Percentiles rank a stretch among this genome's conserved stretches.
These are phyloP conservation scores for Starmerella powellii DNA, from an alignment of 805 yeast species.

Conservation along the genomic window DNA sequence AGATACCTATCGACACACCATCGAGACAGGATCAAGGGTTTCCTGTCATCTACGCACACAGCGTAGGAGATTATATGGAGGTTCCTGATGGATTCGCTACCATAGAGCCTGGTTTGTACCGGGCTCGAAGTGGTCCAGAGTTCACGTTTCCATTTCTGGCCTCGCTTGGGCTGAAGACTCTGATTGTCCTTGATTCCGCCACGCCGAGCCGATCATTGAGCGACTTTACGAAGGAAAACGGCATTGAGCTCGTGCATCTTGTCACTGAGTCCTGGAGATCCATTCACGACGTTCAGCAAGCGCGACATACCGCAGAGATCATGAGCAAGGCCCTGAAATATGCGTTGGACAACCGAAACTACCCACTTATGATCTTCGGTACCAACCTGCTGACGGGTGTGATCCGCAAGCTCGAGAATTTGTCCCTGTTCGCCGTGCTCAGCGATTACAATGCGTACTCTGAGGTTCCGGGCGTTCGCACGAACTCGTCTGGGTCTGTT, in stretches of 20 bases:
- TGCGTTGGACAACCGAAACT: conserved; percentile 47
- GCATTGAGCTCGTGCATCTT: conserved; percentile 28
- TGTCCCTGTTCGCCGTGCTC: conserved; percentile 76
- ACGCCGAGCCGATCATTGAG: conserved; percentile 63
- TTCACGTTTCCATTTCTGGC: conserved; percentile 51
- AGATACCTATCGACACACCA: no score
- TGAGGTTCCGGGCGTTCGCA: conserved; percentile 40
- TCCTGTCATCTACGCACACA: not conserved
- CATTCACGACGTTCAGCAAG: conserved; percentile 15
- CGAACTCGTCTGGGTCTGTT: conserved; percentile 63
- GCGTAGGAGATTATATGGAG: conserved; percentile 10
- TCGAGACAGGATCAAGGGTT: not conserved
- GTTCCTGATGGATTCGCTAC: conserved; percentile 82
- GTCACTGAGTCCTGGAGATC: conserved; percentile 32
- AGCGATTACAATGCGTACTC: conserved; percentile 73
- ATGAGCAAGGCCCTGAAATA: conserved; percentile 55
- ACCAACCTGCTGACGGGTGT: conserved; percentile 70
- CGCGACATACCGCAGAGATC: conserved; percentile 25
- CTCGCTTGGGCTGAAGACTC: conserved; percentile 54
- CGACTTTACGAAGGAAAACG: conserved; percentile 43
- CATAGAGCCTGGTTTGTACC: conserved; percentile 75
- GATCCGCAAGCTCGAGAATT: conserved; percentile 68
- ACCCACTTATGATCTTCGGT: conserved; percentile 67
- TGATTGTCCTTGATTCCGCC: conserved; percentile 72
- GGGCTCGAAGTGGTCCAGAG: conserved; percentile 43